Conservation (phyloP, 2,329 filamentous ascomycete genomes). For the Venturia nashicola region DNA sequence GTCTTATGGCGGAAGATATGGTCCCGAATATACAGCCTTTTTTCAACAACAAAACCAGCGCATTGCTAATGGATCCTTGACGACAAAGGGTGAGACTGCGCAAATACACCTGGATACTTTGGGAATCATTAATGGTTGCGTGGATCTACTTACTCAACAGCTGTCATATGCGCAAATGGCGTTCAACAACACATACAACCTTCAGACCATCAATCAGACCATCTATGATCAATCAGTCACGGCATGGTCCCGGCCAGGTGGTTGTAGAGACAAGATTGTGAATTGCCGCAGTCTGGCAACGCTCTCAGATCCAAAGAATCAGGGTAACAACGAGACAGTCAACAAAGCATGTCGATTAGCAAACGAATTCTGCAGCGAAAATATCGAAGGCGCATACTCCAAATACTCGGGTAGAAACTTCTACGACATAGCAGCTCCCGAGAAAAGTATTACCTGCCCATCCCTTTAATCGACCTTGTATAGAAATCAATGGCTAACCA, state of each 20-base stretch:
- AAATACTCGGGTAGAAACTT: constrained; percentile 34
- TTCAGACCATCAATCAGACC: constrained; percentile 37
- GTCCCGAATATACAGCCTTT: constrained; percentile 42
- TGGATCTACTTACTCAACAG: constrained; percentile 38
- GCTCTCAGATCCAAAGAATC: constrained; percentile 37
- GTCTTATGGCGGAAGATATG: constrained; percentile 46
- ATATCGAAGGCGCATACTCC: constrained; percentile 34
- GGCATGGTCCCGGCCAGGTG: constrained; percentile 32
- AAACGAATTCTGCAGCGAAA: constrained; percentile 31
- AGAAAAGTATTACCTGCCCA: constrained; percentile 25
- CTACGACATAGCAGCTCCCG: constrained; percentile 44
- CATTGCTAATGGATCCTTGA: constrained; percentile 31
- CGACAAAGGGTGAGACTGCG: constrained; percentile 22
- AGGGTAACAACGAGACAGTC: constrained; percentile 24
- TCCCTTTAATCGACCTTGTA: neutral
- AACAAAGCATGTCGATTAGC: constrained; percentile 32
- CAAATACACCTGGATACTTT: constrained; percentile 36
- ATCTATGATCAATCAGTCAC: constrained; percentile 34
- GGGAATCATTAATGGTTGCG: constrained; percentile 44
- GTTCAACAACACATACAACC: constrained; percentile 48
- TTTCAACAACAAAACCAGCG: constrained; percentile 45
- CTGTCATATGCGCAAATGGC: constrained; percentile 38
- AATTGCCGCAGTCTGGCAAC: constrained; percentile 37
- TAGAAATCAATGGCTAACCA: neutral
- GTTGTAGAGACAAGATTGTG: constrained; percentile 42